Percentiles rank a stretch among this genome's conserved stretches.
These are phyloP conservation scores for Epichloe aotearoae DNA, from an alignment of 2,329 filamentous ascomycete genomes.

Conservation along the genomic window DNA sequence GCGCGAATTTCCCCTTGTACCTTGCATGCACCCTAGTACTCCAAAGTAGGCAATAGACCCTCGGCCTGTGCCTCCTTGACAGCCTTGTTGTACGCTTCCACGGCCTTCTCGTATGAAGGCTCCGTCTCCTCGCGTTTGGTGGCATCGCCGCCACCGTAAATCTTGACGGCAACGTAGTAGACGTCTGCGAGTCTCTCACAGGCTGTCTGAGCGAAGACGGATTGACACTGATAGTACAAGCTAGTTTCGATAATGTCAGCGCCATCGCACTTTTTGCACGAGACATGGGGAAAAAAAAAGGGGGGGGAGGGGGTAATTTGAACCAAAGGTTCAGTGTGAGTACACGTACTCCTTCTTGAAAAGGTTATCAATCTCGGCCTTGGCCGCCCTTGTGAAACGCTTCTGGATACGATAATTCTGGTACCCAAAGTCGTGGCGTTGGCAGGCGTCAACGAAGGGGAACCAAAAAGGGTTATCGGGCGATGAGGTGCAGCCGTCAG, in stretches of 20 bases:
- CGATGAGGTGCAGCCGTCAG: conserved; percentile 28
- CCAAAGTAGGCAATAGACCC: conserved; percentile 16
- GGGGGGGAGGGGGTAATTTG: neutral
- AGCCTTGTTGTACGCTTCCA: conserved; percentile 22
- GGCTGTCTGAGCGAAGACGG: conserved; percentile 7
- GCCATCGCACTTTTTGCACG: no score
- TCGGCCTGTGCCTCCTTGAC: conserved; percentile 22
- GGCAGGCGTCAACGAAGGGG: conserved; percentile 30
- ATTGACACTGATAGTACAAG: conserved; percentile 23
- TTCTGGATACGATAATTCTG: conserved; percentile 36
- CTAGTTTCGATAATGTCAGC: conserved; percentile 9
- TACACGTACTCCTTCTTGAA: conserved; percentile 30
- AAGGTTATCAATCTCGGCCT: conserved; percentile 33
- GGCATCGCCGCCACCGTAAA: conserved; percentile 22
- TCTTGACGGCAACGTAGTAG: conserved; percentile 25
- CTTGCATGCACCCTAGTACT: neutral
- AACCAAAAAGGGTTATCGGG: conserved; percentile 33
- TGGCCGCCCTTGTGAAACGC: conserved; percentile 30
- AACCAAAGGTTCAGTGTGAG: no score
- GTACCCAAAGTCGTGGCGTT: conserved; percentile 45
- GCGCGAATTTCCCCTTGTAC: neutral
- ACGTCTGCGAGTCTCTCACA: conserved; percentile 26
- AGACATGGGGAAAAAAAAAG: no score
- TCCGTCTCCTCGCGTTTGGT: conserved; percentile 17
- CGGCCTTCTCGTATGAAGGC: conserved; percentile 21